Evolutionary conservation across 345 rosid species (phyloP).

Genomic region (Citropsis articulata): DNA sequence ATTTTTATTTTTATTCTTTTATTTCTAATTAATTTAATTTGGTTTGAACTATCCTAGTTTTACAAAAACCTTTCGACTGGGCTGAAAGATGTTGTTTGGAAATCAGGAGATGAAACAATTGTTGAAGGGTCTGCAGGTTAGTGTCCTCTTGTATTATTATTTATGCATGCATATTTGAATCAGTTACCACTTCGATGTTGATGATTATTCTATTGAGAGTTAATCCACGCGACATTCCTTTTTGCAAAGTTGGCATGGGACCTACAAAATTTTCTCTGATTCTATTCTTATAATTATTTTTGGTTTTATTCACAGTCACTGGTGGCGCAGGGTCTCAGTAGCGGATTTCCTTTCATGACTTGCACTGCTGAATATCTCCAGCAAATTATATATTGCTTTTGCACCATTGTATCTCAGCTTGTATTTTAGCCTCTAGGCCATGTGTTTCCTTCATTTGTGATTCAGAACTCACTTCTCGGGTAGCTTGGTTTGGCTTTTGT

Average conservation of each 20-base stretch:
- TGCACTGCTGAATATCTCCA: neutral
- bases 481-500: neutral
- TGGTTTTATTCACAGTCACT: constrained; percentile 4
- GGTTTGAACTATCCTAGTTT: constrained; percentile 43
- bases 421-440: neutral
- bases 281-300: neutral
- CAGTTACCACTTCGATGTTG: neutral
- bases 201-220: neutral
- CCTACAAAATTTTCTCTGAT: neutral
- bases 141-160: neutral
- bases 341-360: neutral
- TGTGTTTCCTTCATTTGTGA: neutral
- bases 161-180: neutral
- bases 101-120: constrained; percentile 54
- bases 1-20: neutral
- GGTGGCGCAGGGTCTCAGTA: neutral
- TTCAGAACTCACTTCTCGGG: neutral
- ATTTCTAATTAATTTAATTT: neutral
- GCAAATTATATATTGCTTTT: neutral
- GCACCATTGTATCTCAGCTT: neutral
- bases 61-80: constrained; percentile 82
- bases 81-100: constrained; percentile 96
- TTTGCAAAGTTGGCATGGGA: neutral
- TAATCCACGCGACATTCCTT: neutral
- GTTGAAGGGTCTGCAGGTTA: constrained; percentile 31